A percentile compares a stretch with the other conserved stretches of the same genome.
Evolutionary conservation across 2,329 filamentous ascomycete species (phyloP).

Genomic region (Tolypocladium album): DNA sequence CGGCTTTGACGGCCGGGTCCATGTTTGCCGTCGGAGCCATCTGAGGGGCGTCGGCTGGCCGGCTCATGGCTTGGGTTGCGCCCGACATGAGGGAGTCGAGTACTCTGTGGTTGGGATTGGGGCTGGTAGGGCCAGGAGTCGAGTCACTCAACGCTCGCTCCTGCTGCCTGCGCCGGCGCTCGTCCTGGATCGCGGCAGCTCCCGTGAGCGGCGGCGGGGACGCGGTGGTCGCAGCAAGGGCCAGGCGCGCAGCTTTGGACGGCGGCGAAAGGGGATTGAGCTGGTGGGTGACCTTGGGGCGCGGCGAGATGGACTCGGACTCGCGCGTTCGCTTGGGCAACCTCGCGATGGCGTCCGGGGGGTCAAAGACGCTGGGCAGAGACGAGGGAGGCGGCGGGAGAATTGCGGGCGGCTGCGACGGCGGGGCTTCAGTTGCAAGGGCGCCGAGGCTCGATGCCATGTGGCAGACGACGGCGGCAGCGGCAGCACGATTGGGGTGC

Average conservation of each 20-base stretch:
- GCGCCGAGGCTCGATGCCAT: slow-evolving; percentile 46
- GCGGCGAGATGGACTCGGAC: slow-evolving; percentile 30
- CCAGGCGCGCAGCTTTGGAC: slow-evolving; percentile 42
- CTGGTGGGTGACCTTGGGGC: slow-evolving; percentile 15
- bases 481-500: slow-evolving; percentile 1
- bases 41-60: slow-evolving; percentile 41
- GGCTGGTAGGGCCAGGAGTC: slow-evolving; percentile 33
- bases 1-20: slow-evolving; percentile 27
- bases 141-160: slow-evolving; percentile 20
- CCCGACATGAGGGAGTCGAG: slow-evolving; percentile 44
- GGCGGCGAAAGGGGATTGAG: slow-evolving; percentile 35
- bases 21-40: slow-evolving; percentile 31
- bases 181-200: slow-evolving; percentile 43
- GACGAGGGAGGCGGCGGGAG: slow-evolving; percentile 23
- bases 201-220: slow-evolving; percentile 39
- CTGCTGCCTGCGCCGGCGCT: slow-evolving; percentile 34
- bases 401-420: slow-evolving; percentile 22
- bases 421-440: slow-evolving; percentile 36
- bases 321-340: slow-evolving; percentile 36
- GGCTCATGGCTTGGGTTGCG: slow-evolving; percentile 41
- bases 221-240: slow-evolving; percentile 27
- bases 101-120: slow-evolving; percentile 42
- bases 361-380: slow-evolving; percentile 19
- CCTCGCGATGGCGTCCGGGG: slow-evolving; percentile 28
- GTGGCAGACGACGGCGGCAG: slow-evolving; percentile 6